Evolutionary conservation across 148 eudicot species (phyloP).

Genomic region (Vaccinium vitisidaea): DNA sequence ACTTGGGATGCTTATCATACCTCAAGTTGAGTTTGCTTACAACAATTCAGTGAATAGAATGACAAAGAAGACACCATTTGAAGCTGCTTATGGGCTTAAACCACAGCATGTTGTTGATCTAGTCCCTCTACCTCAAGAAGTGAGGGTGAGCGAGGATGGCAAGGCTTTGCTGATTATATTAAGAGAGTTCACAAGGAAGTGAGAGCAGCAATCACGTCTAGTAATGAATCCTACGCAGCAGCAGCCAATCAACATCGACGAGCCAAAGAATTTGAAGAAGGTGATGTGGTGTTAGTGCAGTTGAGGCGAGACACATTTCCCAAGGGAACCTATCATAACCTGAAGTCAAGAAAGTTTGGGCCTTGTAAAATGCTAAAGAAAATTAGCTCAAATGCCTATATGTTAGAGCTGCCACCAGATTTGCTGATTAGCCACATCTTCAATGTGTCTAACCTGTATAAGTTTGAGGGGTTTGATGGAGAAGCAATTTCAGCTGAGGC

Average conservation of each 20-base stretch:
- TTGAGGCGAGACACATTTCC: not conserved
- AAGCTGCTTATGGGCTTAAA: not conserved
- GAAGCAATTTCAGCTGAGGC: not conserved
- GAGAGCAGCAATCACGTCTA: not conserved
- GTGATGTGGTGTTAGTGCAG: not conserved
- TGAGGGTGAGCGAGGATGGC: not conserved
- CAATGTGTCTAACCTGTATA: not conserved
- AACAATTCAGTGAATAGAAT: not conserved
- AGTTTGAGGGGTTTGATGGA: not conserved
- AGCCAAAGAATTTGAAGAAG: not conserved
- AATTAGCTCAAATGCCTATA: not conserved
- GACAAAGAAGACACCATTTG: not conserved
- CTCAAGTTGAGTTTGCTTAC: not conserved
- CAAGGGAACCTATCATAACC: not conserved
- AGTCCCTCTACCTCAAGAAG: not conserved
- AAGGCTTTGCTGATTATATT: not conserved
- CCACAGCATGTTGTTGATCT: not conserved
- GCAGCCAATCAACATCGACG: not conserved
- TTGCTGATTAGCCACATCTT: not conserved
- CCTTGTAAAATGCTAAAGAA: not conserved
- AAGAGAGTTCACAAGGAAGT: not conserved
- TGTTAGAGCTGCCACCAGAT: not conserved
- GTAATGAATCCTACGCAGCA: too few species aligned
- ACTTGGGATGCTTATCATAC: not conserved
- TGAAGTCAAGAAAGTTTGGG: not conserved